Base-by-base conservation (phyloP, 2,329 filamentous ascomycete species). In the Fonsecaea pedrosoi region DNA sequence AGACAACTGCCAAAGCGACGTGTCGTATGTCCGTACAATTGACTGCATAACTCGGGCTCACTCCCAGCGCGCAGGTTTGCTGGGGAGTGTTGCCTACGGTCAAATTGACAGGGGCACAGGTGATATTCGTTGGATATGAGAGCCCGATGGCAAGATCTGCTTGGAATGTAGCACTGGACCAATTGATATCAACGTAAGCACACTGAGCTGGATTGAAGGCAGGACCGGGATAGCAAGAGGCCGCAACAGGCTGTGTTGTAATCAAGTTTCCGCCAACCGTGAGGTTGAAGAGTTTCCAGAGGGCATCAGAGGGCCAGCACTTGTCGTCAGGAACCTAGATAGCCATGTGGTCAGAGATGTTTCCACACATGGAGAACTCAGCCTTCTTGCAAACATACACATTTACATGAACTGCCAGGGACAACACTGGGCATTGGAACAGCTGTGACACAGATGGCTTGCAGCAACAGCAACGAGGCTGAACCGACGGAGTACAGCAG, bases 141-240 rank as follows among this genome's bases (percentile, higher is more conserved):
- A 75, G 73, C 13, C 74, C 75, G 2, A 76, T 64, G 4, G 75
- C 73, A n/a, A 71, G 57, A 4, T 66, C 48, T 5, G 73, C 69
- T 40, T 76, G 74, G 54, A 77, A 78, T 7, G 62, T 66, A 8
- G 73, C 67, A 64, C 74, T 72, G 37, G 58, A 69, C 72, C 73
- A 77, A 40, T 74, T 72, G 3, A 61, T 54, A 18, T 68, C 60
- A 21, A 77, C 69, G 42, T 69, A 58, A 4, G 67, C 67, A 68
- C 76, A 78, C 45, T 71, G 54, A n/a, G 62, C 57, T 18, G 69
- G 57, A 58, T 75, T 65, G 18, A 74, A 67, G 34, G 69, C 62
- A 15, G 75, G 70, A 9, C 75, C 76, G 4, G 74, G 70, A 60
- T 80, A 79, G 63, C 78, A 80, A 15, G 77, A 73, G 37, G 71